Base-by-base conservation (phyloP, 2,329 filamentous ascomycete genomes). In the Fusarium ramigenum region DNA sequence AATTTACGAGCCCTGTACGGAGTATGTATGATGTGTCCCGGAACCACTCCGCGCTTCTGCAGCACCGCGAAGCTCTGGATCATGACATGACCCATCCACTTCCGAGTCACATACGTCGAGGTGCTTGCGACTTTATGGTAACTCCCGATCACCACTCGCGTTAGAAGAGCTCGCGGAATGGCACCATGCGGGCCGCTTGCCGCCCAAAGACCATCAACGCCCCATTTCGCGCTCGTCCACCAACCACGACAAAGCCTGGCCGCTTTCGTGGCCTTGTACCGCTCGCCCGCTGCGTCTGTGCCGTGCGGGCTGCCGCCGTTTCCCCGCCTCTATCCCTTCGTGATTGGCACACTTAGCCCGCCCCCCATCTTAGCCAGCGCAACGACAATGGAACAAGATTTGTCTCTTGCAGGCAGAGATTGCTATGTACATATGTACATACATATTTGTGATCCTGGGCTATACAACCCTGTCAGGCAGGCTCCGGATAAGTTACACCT, bases 331-430 rank as follows among this genome's bases (percentile, higher is more conserved):
- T 52, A 43, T 37, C 39, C 46, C 50, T 40, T 44, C 44, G 32
- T 78, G 76, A 78, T 77, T 78, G 76, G 76, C 44, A 66, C 59
- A 50, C 47, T 63, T 66, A 68, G 76, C 69, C 66, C 66, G 75
- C 46, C 46, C 66, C 76, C 76, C 74, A 69, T 66, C 68, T 66
- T 57, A 23, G 59, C 70, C 68, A 70, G 54, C 69, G 39, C 60
- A 56, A 60, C 53, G 58, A 61, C 64, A 58, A 37, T 37, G 36
- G 36, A 37, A 74, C 65, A 54, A 77, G 64, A 77, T 76, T 75
- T 75, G 67, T 61, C 61, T 66, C 46, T 65, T 64, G 72, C 66
- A 61, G 65, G 58, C 50, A 60, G 69, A 66, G 65, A 73, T 72
- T 74, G 63, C 43, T 44, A 64, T 66, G 36, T 37, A 34, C 14